Evolutionary conservation across 2,329 filamentous ascomycete genomes (phyloP).

Genomic region (Pestalotiopsis sp.): DNA sequence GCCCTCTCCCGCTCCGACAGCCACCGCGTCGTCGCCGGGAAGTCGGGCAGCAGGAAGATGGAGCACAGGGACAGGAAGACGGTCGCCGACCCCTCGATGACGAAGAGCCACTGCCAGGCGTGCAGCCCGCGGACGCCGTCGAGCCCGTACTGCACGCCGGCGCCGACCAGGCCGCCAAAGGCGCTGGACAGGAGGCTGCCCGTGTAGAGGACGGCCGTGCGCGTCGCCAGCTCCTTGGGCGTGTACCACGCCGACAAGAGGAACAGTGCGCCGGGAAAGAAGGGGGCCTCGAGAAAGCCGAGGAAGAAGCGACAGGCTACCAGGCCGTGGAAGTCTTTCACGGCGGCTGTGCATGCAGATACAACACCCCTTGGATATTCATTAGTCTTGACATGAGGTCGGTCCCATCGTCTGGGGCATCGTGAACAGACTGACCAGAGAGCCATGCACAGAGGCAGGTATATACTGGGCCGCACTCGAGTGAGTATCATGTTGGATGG

Average conservation of each 20-base stretch:
- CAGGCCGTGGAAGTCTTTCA: constrained; percentile 36
- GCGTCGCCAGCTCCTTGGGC: constrained; percentile 61
- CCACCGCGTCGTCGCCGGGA: constrained; percentile 24
- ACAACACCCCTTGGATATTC: constrained; percentile 17
- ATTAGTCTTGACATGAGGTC: not conserved
- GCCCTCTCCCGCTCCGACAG: constrained; percentile 22
- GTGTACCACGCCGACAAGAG: constrained; percentile 63
- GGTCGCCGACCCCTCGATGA: constrained; percentile 25
- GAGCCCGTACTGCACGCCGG: constrained; percentile 63
- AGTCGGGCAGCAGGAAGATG: constrained; percentile 26
- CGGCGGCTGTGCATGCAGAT: constrained; percentile 35
- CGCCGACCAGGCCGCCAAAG: constrained; percentile 63
- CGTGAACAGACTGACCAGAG: constrained; percentile 31
- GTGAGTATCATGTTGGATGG: constrained; percentile 47
- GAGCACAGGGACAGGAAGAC: constrained; percentile 26
- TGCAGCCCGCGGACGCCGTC: constrained; percentile 54
- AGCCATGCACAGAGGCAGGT: constrained; percentile 44
- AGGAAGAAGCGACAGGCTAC: constrained; percentile 40
- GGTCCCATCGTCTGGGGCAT: too few species aligned
- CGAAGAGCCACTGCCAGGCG: constrained; percentile 49
- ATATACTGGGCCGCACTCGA: constrained; percentile 41
- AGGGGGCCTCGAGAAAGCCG: constrained; percentile 42
- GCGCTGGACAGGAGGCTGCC: constrained; percentile 68
- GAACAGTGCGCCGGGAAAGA: constrained; percentile 44
- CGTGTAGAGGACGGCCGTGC: constrained; percentile 59